Conservation (phyloP, 2,329 filamentous ascomycete genomes). For the Proliferodiscus dingleyae region DNA sequence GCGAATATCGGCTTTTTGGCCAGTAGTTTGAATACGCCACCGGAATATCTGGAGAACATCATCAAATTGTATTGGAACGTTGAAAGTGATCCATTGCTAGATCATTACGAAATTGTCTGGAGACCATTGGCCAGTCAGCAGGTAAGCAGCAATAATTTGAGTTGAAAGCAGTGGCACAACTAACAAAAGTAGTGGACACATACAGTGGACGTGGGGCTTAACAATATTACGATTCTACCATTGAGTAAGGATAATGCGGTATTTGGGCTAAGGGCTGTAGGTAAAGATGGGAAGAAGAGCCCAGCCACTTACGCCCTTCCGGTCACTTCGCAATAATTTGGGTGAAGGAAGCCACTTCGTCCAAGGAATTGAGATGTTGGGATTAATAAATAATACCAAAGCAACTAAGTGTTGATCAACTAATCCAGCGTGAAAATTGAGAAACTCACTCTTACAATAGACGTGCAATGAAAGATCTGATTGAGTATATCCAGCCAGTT, state of each 20-base stretch:
- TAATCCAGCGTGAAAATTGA: no score
- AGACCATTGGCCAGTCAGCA: slow-evolving; percentile 43
- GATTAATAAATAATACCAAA: no score
- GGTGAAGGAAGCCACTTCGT: no score
- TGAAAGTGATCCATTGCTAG: slow-evolving; percentile 34
- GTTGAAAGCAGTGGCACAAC: neutral
- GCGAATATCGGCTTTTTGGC: slow-evolving; percentile 22
- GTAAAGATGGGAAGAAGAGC: slow-evolving; percentile 45
- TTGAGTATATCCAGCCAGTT: no score
- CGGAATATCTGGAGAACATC: slow-evolving; percentile 41
- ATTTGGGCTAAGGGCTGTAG: slow-evolving; percentile 50
- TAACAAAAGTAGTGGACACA: slow-evolving; percentile 36
- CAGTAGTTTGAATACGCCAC: neutral
- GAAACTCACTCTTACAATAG: no score
- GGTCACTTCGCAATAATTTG: neutral
- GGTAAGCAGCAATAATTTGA: no score
- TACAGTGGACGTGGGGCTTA: slow-evolving; percentile 43
- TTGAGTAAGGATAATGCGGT: slow-evolving; percentile 54
- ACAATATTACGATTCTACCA: slow-evolving; percentile 39
- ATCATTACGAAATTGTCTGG: slow-evolving; percentile 51
- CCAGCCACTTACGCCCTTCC: slow-evolving; percentile 31
- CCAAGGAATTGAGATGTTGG: no score
- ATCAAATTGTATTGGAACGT: slow-evolving; percentile 46
- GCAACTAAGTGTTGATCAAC: no score
- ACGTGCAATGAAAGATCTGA: no score